Percentiles rank a stretch among this genome's conserved stretches.
These are phyloP conservation scores for Phytophthora idaei DNA, from an alignment of 352 stramenopile genomes.

Conservation along the genomic window DNA sequence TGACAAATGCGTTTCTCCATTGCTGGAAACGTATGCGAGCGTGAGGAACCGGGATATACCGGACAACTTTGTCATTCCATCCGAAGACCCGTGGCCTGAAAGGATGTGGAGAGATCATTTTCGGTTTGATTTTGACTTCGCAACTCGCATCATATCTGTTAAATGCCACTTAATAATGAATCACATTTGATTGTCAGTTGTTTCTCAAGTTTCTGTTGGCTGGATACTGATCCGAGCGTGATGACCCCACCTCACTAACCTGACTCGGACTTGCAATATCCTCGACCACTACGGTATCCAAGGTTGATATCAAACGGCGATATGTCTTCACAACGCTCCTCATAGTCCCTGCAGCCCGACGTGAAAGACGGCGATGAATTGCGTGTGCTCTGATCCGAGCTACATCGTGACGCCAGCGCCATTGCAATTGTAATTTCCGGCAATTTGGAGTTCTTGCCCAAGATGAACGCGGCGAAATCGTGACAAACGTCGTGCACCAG, in stretches of 20 bases:
- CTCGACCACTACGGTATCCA: neutral
- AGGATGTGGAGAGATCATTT: no score
- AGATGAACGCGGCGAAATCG: constrained; percentile 35
- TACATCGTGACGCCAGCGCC: constrained; percentile 18
- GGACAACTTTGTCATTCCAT: neutral
- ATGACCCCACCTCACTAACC: neutral
- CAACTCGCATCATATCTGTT: no score
- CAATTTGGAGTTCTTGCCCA: constrained; percentile 30
- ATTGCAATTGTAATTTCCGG: constrained; percentile 23
- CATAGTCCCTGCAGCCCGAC: neutral
- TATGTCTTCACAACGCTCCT: neutral
- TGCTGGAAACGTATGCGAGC: neutral
- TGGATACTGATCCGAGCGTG: no score
- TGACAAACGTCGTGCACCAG: constrained; percentile 33
- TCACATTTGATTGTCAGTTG: no score
- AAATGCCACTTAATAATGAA: no score
- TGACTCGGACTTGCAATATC: neutral
- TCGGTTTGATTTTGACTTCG: no score
- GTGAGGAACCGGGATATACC: neutral
- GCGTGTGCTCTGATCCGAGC: constrained; percentile 32
- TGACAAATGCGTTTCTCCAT: neutral
- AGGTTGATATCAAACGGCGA: neutral
- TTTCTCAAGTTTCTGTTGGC: no score
- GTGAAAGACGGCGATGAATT: constrained; percentile 1
- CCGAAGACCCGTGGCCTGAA: neutral